Evolutionary conservation across 2,329 filamentous ascomycete genomes (phyloP).

Genomic region (Fusarium protoensiforme): DNA sequence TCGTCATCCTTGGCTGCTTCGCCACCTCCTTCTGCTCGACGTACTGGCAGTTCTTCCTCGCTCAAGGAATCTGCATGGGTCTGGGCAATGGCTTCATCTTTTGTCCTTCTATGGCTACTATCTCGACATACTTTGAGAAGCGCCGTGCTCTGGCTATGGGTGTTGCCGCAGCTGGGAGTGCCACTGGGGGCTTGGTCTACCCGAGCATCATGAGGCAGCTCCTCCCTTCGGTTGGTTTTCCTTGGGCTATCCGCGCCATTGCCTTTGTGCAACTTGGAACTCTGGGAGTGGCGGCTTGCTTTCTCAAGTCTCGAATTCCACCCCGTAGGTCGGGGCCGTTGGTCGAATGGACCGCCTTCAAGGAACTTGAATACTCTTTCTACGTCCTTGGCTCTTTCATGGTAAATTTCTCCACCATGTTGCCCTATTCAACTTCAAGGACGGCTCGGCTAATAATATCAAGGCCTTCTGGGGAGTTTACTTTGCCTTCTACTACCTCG

Average conservation of each 20-base stretch:
- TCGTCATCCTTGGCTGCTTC: slow-evolving; percentile 7
- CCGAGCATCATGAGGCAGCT: slow-evolving; percentile 8
- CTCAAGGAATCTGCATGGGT: slow-evolving; percentile 15
- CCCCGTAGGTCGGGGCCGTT: background rate
- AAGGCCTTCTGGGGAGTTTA: background rate
- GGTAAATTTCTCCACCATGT: background rate
- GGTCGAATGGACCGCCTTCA: slow-evolving; percentile 14
- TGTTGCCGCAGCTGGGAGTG: slow-evolving; percentile 1
- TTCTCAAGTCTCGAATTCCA: background rate
- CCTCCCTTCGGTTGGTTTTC: slow-evolving; percentile 6
- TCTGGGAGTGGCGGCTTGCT: background rate
- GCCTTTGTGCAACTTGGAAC: slow-evolving; percentile 12
- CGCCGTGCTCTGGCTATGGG: slow-evolving; percentile 5
- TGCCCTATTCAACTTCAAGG: no score
- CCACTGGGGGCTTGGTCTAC: slow-evolving; percentile 4
- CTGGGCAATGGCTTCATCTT: slow-evolving; percentile 16
- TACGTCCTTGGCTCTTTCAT: slow-evolving; percentile 7
- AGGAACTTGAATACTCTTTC: slow-evolving; percentile 5
- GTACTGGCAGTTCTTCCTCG: slow-evolving; percentile 16
- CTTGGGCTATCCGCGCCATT: slow-evolving; percentile 8
- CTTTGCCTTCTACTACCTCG: slow-evolving; percentile 15
- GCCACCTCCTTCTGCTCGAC: background rate
- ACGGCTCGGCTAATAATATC: background rate
- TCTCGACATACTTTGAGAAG: slow-evolving; percentile 16
- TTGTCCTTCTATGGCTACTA: background rate